These are phyloP conservation scores for Naganishia onofrii DNA, from an alignment of 768 basidiomycete species.

Conservation along the genomic window DNA sequence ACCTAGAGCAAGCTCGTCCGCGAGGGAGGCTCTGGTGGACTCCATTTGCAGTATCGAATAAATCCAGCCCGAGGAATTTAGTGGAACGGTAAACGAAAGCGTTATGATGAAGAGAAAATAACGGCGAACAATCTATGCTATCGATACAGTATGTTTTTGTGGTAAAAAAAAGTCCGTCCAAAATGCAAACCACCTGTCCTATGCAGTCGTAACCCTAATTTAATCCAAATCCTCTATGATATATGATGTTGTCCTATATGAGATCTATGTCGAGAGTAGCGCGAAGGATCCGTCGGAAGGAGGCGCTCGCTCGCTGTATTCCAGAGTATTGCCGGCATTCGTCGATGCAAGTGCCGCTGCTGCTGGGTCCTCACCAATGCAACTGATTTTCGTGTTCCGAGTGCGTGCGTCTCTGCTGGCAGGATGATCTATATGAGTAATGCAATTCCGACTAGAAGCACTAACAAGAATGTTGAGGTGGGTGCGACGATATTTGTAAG, in stretches of 20 bases:
- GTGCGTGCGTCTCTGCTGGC: background rate
- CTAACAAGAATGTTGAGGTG: background rate
- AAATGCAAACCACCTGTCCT: background rate
- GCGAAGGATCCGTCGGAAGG: background rate
- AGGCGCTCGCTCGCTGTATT: too few species aligned
- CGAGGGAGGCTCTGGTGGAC: too few species aligned
- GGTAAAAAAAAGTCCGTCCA: background rate
- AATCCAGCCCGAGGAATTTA: too few species aligned
- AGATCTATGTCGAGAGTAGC: background rate
- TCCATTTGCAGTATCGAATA: too few species aligned
- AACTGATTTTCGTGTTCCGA: background rate
- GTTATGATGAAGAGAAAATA: too few species aligned
- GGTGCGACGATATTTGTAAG: background rate
- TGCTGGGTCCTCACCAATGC: too few species aligned
- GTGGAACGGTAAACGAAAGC: background rate
- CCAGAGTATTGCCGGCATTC: too few species aligned
- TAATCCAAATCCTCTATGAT: slow-evolving; percentile 13
- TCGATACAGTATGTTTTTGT: slow-evolving; percentile 23
- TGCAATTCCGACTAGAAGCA: background rate
- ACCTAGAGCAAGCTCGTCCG: too few species aligned
- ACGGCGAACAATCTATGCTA: background rate
- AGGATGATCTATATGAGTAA: background rate
- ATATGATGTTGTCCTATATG: background rate
- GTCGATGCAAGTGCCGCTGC: too few species aligned
- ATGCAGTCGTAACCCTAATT: background rate